These are phyloP conservation scores for Lineolata rhizophorae DNA, from an alignment of 495 filamentous ascomycete species.

Conservation along the genomic window DNA sequence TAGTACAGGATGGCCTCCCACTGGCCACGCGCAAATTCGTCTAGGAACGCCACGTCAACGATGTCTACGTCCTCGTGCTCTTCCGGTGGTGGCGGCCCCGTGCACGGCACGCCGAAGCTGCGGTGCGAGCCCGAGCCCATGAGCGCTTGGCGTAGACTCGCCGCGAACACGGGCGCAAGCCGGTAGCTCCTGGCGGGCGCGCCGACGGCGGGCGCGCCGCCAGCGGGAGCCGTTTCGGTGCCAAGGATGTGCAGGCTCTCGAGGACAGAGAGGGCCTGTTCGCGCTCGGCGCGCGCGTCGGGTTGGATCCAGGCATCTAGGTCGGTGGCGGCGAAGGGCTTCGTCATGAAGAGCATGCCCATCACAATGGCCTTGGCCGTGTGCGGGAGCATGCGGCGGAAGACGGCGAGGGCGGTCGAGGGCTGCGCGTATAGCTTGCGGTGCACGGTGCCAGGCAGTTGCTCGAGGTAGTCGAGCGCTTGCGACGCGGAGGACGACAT, in stretches of 20 bases:
- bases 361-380: conserved; percentile 90
- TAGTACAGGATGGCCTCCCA: conserved; percentile 95
- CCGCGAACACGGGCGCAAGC: conserved; percentile 52
- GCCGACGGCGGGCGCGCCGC: conserved; percentile 32
- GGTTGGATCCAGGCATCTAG: conserved; percentile 68
- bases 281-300: conserved; percentile 31
- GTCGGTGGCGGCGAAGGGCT: conserved; percentile 48
- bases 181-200: conserved; percentile 42
- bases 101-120: conserved; percentile 72
- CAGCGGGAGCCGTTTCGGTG: conserved; percentile 23
- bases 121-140: conserved; percentile 67
- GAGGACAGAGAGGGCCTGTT: conserved; percentile 60
- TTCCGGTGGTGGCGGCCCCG: too few species aligned
- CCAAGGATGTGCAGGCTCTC: conserved; percentile 64
- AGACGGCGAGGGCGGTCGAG: conserved; percentile 84
- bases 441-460: conserved; percentile 72
- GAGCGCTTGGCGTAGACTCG: conserved; percentile 59
- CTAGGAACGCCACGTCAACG: conserved; percentile 48
- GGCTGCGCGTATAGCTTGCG: conserved; percentile 83
- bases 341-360: conserved; percentile 70
- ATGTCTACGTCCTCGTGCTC: conserved; percentile 23
- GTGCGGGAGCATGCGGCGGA: conserved; percentile 88
- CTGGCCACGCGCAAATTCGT: conserved; percentile 64
- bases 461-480: conserved; percentile 72
- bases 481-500: conserved; percentile 54